Base-by-base conservation (phyloP, 1,139 yeast species). In the Hemisphaericaspora lyxosophila region DNA sequence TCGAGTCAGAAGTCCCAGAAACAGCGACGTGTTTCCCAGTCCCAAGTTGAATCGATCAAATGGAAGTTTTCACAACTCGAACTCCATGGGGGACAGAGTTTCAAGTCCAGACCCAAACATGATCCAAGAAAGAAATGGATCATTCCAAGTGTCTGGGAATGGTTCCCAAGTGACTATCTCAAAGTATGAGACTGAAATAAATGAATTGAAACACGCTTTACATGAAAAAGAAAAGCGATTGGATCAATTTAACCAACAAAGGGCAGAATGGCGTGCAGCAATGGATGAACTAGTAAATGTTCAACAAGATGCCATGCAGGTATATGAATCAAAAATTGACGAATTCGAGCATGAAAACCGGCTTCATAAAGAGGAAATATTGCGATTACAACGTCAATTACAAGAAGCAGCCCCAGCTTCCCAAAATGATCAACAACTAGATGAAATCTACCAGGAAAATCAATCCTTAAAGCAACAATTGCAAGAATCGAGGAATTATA, bases 241-340 rank as follows among this genome's bases (percentile, higher is more conserved):
- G 37, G 55, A 54, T n/a, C 70, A 64, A 24, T 72, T 75, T 37
- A 82, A 78, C 34, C 54, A 58, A 13, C 83, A 82, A 31, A 60
- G 83, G 29, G 75, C 73, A 38, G 84, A 80, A 48, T 67, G 83
- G 64, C 57, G 82, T 37, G 75, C 70, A 34, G 79, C 79, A 26
- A 68, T 80, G 39, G 82, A 76, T 44, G 61, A 77, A 28, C 65
- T 80, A 56, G 77, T 66, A 15, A 54, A 57, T 26, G 63, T 71
- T 5, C 73, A 70, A 42, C 73, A 67, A 40, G 75, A 70, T 38
- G 47, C 46, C 33, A 51, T 60, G 22, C 46, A 48, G 23, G 60
- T 55, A 7, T 48, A 54, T 39, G 59, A 56, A 38, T 36, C 43
- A 7, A 44, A 43, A 28, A 34, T 47, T 7, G 29, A 36, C n/a